phyloP scores from a whole-genome alignment of 2,329 filamentous ascomycete genomes.

The Magnaporthiopsis rhizophila region DNA sequence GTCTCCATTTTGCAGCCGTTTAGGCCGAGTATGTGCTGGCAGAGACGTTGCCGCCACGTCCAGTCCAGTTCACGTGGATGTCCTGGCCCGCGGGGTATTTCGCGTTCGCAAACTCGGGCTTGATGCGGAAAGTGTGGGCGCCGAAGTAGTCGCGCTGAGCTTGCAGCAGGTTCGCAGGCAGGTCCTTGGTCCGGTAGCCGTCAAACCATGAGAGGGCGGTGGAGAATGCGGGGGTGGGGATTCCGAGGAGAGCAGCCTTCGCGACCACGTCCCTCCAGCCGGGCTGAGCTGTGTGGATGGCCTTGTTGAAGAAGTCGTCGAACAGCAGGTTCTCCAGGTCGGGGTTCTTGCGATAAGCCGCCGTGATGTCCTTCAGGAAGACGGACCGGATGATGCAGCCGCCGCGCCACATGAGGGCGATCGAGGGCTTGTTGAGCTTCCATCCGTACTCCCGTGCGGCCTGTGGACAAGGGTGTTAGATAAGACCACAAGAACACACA shows the following conservation, averaged over 20 bases:
- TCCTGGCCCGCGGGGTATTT: conserved; percentile 81
- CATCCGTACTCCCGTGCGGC: conserved; percentile 92
- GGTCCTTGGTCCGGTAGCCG: conserved; percentile 93
- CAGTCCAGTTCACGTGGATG: conserved; percentile 99
- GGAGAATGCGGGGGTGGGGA: conserved; percentile 92
- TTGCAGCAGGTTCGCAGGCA: conserved; percentile 96
- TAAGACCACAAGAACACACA: conserved; percentile 2
- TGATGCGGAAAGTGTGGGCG: conserved; percentile 82
- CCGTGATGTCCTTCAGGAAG: conserved; percentile 99
- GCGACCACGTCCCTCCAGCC: conserved; percentile 88
- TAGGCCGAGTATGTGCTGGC: conserved; percentile 98
- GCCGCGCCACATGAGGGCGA: conserved; percentile 99
- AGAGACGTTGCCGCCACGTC: conserved; percentile 92
- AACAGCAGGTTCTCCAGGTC: conserved; percentile 97
- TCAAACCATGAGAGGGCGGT: conserved; percentile 98
- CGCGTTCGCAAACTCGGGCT: conserved; percentile 67
- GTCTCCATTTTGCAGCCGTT: conserved; percentile 18
- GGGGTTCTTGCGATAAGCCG: conserved; percentile 87
- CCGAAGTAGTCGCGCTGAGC: conserved; percentile 99
- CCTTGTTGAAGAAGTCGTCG: conserved; percentile 99
- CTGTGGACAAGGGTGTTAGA: conserved; percentile 35
- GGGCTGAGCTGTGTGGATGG: conserved; percentile 90
- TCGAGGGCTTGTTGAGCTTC: conserved; percentile 99
- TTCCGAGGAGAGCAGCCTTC: conserved; percentile 88
- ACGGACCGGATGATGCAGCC: conserved; percentile 99